Conservation (phyloP, 305 asterid genomes). For the Nicotiana rustica region DNA sequence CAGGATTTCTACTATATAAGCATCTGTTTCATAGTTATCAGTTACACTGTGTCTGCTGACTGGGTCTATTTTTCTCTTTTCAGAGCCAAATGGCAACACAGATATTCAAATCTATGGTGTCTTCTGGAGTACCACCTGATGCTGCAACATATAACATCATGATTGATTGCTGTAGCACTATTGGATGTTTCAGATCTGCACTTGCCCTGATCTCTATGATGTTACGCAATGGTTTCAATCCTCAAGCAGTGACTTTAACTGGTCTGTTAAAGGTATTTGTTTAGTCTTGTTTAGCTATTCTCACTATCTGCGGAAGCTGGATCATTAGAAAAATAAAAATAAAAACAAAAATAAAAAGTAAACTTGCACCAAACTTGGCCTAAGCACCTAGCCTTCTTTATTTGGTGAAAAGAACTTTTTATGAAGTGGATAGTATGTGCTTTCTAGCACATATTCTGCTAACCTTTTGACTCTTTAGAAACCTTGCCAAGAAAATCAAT, state of each 20-base stretch:
- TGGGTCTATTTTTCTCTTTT: conserved; percentile 31
- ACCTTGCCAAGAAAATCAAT: conserved; percentile 14
- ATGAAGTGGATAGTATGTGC: conserved; percentile 10
- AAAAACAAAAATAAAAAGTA: not conserved
- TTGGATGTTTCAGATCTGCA: conserved; percentile 72
- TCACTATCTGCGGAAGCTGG: conserved; percentile 16
- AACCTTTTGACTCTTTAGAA: not conserved
- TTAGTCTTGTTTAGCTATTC: conserved; percentile 26
- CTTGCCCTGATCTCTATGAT: conserved; percentile 68
- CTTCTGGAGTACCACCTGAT: conserved; percentile 62
- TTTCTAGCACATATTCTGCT: not conserved
- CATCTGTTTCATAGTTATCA: not conserved
- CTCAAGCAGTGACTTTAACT: conserved; percentile 59
- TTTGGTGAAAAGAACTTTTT: not conserved
- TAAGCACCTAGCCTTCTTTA: not conserved
- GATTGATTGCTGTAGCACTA: conserved; percentile 71
- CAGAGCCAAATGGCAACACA: conserved; percentile 65
- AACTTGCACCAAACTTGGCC: conserved; percentile 26
- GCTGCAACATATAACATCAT: conserved; percentile 66
- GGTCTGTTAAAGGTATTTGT: conserved; percentile 66
- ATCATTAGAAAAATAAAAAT: conserved; percentile 12
- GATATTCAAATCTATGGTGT: conserved; percentile 71
- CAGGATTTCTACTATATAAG: conserved; percentile 3
- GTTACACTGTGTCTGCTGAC: conserved; percentile 32
- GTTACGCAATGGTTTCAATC: conserved; percentile 72